Percentiles rank a stretch among this genome's conserved stretches.
Conservation (phyloP, 192 early-diverging fungal species). For the Diversispora eburnea region DNA sequence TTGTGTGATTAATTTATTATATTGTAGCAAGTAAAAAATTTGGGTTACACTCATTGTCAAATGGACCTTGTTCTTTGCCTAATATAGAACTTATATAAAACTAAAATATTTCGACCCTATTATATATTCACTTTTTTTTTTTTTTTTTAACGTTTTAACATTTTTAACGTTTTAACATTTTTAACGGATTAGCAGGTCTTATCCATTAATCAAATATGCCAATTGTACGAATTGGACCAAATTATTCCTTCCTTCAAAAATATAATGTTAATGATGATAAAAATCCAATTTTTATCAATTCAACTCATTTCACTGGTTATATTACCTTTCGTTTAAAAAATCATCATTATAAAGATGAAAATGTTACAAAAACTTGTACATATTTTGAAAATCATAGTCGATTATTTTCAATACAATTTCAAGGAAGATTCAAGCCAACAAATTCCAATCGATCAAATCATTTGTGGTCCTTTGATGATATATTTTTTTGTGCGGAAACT, state of each 20-base stretch:
- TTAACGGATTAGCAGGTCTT: conserved; percentile 17
- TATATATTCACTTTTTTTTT: no score
- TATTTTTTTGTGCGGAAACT: conserved; percentile 38
- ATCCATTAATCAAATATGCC: conserved; percentile 23
- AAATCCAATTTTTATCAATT: conserved; percentile 31
- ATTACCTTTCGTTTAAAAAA: conserved; percentile 35
- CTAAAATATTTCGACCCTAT: no score
- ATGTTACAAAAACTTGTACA: neutral
- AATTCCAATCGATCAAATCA: conserved; percentile 25
- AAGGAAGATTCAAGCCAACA: conserved; percentile 42
- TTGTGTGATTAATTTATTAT: neutral
- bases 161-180: neutral
- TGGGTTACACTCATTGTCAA: no score
- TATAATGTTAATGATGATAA: conserved; percentile 34
- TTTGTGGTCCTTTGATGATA: conserved; percentile 37
- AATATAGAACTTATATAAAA: no score
- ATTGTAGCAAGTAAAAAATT: no score
- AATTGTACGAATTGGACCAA: conserved; percentile 27
- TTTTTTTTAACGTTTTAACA: no score
- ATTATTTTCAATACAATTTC: conserved; percentile 41
- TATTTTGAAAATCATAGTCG: conserved; percentile 36
- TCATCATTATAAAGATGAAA: conserved; percentile 9
- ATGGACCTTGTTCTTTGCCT: no score
- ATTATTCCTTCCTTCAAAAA: conserved; percentile 22
- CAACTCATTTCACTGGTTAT: conserved; percentile 35